Evolutionary conservation across 148 eudicot species (phyloP).

Genomic region (Cornus kousa): DNA sequence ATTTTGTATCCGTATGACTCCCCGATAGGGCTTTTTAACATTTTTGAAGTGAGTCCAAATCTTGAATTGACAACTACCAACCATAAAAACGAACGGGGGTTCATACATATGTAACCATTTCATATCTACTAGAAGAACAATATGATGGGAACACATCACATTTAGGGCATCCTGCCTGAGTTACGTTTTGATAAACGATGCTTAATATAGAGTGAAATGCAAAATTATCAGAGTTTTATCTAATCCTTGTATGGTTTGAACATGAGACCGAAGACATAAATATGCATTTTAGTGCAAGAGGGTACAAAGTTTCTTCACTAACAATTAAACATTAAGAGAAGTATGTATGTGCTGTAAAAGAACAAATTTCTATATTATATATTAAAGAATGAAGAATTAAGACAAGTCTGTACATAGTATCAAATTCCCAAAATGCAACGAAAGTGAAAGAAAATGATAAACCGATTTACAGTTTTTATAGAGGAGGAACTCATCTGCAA

Average conservation of each 20-base stretch:
- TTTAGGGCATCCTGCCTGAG: neutral
- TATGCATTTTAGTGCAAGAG: neutral
- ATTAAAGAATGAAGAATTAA: constrained; percentile 17
- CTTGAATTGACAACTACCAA: neutral
- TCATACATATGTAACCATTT: constrained; percentile 2
- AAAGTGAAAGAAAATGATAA: constrained; percentile 18
- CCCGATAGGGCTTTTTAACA: neutral
- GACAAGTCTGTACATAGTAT: constrained; percentile 43
- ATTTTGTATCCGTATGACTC: neutral
- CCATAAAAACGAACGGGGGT: neutral
- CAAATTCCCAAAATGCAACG: constrained; percentile 22
- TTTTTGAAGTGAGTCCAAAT: constrained; percentile 1
- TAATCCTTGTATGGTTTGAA: neutral
- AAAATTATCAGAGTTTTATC: neutral
- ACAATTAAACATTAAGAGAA: neutral
- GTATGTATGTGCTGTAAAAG: neutral
- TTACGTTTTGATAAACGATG: too few relatives aligned
- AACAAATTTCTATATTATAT: neutral
- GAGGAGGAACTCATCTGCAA: constrained; percentile 98
- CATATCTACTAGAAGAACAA: neutral
- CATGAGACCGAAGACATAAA: neutral
- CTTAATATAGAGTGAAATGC: neutral
- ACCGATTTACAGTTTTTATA: constrained; percentile 62
- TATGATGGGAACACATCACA: neutral
- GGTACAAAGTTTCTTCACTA: neutral